phyloP scores from a whole-genome alignment of 2,329 filamentous ascomycete species.

The Thielaviopsis cerberus region DNA sequence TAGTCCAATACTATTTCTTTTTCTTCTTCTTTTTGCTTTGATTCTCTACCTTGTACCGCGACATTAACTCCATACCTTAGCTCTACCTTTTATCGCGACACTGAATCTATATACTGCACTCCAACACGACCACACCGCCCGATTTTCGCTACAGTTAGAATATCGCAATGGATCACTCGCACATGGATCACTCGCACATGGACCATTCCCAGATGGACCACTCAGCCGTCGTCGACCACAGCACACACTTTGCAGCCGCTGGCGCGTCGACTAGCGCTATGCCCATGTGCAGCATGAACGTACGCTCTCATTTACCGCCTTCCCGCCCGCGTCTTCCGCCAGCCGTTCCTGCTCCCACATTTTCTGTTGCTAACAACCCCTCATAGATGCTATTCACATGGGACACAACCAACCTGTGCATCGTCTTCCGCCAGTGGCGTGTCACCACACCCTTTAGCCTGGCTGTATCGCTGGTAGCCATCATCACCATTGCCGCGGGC shows the following conservation, averaged over 20 bases:
- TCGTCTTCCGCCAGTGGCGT: conserved; percentile 86
- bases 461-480: conserved; percentile 61
- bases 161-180: conserved; percentile 12
- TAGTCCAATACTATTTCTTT: background rate
- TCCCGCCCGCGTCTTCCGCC: background rate
- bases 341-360: background rate
- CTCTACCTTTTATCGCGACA: too few relatives aligned
- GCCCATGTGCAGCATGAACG: conserved; percentile 79
- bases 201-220: conserved; percentile 30
- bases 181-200: conserved; percentile 16
- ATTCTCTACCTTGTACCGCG: too few relatives aligned
- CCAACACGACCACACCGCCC: too few relatives aligned
- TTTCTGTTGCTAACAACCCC: background rate
- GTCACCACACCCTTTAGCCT: conserved; percentile 57
- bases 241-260: conserved; percentile 22
- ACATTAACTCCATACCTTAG: too few relatives aligned
- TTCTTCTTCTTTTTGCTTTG: background rate
- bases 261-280: conserved; percentile 38
- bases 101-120: too few relatives aligned
- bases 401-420: conserved; percentile 84
- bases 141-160: too few relatives aligned
- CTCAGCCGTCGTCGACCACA: conserved; percentile 21
- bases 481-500: conserved; percentile 69
- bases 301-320: conserved; percentile 24
- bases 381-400: conserved; percentile 92